Conservation (phyloP, 495 filamentous ascomycete species). For the Xylaria intraflava region DNA sequence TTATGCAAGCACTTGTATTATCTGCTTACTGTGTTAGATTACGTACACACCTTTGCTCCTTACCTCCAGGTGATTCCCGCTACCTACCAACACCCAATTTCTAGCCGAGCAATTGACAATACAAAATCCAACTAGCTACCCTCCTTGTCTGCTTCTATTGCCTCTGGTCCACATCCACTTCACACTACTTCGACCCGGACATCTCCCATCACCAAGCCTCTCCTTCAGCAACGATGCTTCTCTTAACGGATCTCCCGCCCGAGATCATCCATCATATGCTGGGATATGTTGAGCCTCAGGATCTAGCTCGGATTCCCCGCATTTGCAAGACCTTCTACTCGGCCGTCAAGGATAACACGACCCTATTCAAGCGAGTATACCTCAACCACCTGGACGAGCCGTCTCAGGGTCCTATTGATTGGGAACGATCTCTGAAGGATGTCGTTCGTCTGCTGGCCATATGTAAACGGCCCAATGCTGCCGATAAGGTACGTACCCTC, state of each 20-base stretch:
- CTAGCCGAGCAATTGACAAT: too few relatives aligned
- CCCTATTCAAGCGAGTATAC: constrained; percentile 50
- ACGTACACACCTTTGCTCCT: too few relatives aligned
- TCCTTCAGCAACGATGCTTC: constrained; percentile 5
- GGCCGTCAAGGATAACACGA: constrained; percentile 43
- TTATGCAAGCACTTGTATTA: too few relatives aligned
- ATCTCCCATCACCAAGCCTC: too few relatives aligned
- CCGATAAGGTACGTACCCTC: constrained; percentile 24
- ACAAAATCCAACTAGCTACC: too few relatives aligned
- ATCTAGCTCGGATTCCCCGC: constrained; percentile 39
- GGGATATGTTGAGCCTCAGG: constrained; percentile 43
- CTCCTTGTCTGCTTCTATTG: too few relatives aligned
- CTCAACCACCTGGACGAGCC: constrained; percentile 36
- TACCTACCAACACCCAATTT: too few relatives aligned
- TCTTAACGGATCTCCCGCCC: constrained; percentile 41
- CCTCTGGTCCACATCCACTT: too few relatives aligned
- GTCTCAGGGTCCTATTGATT: constrained; percentile 31
- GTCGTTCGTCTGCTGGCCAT: constrained; percentile 42
- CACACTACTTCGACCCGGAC: too few relatives aligned
- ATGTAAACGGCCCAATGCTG: constrained; percentile 19
- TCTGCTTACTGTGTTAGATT: too few relatives aligned
- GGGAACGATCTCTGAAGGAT: constrained; percentile 45
- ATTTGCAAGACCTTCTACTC: constrained; percentile 43
- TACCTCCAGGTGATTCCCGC: too few relatives aligned
- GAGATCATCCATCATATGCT: constrained; percentile 55